Conservation (phyloP, 768 basidiomycete species). For the Kwoniella sp. region DNA sequence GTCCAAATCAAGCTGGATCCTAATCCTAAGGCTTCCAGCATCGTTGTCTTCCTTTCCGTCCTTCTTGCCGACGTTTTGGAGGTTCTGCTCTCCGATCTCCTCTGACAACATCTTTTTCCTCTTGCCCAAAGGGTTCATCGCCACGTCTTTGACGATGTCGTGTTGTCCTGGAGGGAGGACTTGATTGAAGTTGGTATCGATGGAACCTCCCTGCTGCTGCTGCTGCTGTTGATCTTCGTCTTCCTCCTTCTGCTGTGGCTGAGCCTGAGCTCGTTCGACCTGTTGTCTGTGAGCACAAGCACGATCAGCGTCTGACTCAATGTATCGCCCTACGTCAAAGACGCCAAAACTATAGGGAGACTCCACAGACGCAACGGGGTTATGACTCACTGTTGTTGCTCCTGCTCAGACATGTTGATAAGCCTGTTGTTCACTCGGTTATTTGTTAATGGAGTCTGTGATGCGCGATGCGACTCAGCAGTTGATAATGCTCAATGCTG, state of each 20-base stretch:
- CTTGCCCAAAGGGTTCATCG: slow-evolving; percentile 17
- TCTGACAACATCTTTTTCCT: slow-evolving; percentile 18
- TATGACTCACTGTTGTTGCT: slow-evolving; percentile 2
- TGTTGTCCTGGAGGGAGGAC: slow-evolving; percentile 14
- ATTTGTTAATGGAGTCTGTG: not conserved
- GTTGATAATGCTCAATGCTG: not conserved
- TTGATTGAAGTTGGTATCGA: slow-evolving; percentile 8
- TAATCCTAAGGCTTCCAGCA: slow-evolving; percentile 11
- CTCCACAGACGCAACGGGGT: no score
- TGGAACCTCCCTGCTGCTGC: not conserved
- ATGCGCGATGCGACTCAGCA: not conserved
- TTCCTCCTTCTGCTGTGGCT: slow-evolving; percentile 7
- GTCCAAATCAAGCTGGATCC: slow-evolving; percentile 18
- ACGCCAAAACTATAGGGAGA: no score
- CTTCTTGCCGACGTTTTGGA: slow-evolving; percentile 12
- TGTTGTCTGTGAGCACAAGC: slow-evolving; percentile 7
- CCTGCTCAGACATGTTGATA: slow-evolving; percentile 13
- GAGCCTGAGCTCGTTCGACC: slow-evolving; percentile 5
- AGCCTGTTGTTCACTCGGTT: not conserved
- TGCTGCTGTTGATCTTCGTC: slow-evolving; percentile 1
- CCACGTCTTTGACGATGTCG: slow-evolving; percentile 10
- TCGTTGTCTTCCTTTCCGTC: slow-evolving; percentile 17
- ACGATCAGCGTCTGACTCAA: no score
- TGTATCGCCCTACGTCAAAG: no score
- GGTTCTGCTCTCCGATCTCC: slow-evolving; percentile 9